phyloP scores from a whole-genome alignment of 2,329 filamentous ascomycete species.

The Neonectria hederae region DNA sequence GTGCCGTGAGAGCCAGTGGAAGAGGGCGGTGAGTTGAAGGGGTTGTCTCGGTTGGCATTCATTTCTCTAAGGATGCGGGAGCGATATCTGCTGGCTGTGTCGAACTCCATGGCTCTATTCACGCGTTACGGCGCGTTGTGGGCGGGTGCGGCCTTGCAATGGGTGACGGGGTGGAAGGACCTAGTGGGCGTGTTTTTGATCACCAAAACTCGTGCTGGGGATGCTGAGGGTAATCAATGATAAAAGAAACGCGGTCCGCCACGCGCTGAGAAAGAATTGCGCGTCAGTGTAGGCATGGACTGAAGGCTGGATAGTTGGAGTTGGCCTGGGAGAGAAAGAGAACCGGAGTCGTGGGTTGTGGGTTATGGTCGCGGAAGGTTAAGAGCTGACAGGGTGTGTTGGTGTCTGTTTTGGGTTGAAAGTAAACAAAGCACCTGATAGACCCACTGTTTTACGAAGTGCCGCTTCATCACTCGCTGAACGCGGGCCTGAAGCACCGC shows the following conservation, averaged over 20 bases:
- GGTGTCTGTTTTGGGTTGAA: conserved; percentile 46
- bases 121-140: conserved; percentile 37
- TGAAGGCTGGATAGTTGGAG: conserved; percentile 17
- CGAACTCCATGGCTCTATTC: conserved; percentile 53
- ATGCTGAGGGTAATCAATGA: conserved; percentile 32
- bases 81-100: conserved; percentile 54
- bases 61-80: conserved; percentile 62
- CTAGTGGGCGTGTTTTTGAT: conserved; percentile 34
- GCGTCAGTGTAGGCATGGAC: conserved; percentile 29
- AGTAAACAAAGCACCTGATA: conserved; percentile 47
- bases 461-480: conserved; percentile 9
- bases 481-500: neutral
- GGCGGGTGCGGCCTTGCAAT: conserved; percentile 32
- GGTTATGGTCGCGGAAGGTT: conserved; percentile 34
- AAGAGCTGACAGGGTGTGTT: conserved; percentile 28
- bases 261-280: conserved; percentile 29
- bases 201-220: conserved; percentile 22
- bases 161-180: conserved; percentile 30
- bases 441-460: conserved; percentile 9
- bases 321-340: conserved; percentile 29
- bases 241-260: conserved; percentile 21
- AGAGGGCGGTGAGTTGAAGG: conserved; percentile 67
- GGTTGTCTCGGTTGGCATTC: conserved; percentile 62
- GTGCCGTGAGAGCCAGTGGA: conserved; percentile 67
- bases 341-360: conserved; percentile 31